phyloP scores from a whole-genome alignment of 2,329 filamentous ascomycete species.

The Epichloe festucae region DNA sequence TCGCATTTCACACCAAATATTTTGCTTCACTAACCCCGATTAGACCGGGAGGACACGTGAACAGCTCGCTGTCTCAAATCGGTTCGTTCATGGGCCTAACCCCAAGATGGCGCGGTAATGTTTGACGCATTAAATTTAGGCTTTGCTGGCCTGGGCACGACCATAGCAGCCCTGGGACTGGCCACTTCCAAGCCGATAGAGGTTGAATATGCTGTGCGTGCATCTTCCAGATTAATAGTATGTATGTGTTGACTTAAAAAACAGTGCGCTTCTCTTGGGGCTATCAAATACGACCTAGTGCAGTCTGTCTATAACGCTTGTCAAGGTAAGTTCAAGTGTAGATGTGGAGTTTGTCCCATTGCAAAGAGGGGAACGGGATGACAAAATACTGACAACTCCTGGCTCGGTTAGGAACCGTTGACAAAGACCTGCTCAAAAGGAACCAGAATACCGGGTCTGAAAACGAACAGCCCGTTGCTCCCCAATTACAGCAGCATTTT shows the following conservation, averaged over 20 bases:
- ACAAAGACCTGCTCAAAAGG: not conserved
- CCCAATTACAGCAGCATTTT: conserved; percentile 32
- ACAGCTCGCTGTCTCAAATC: conserved; percentile 15
- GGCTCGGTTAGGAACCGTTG: not conserved
- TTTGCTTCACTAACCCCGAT: not conserved
- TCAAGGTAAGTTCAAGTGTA: conserved; percentile 30
- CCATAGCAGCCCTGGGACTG: conserved; percentile 52
- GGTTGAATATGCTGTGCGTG: conserved; percentile 58
- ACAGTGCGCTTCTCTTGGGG: conserved; percentile 70
- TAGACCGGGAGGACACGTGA: conserved; percentile 24
- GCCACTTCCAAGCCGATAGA: conserved; percentile 41
- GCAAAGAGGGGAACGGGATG: conserved; percentile 5
- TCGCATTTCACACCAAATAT: conserved; percentile 6
- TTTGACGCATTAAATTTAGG: conserved; percentile 30
- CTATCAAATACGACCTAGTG: conserved; percentile 56
- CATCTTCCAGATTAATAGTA: not conserved
- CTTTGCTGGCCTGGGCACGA: conserved; percentile 58
- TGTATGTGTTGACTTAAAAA: not conserved
- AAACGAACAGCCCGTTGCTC: not conserved
- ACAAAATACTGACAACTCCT: not conserved
- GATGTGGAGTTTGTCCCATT: conserved; percentile 1
- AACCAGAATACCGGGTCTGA: not conserved
- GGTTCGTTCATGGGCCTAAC: conserved; percentile 15
- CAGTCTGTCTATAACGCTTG: conserved; percentile 40
- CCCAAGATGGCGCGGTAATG: not conserved